These are phyloP conservation scores for Spergularia azorica DNA, from an alignment of 179 eudicot genomes.

Conservation along the genomic window DNA sequence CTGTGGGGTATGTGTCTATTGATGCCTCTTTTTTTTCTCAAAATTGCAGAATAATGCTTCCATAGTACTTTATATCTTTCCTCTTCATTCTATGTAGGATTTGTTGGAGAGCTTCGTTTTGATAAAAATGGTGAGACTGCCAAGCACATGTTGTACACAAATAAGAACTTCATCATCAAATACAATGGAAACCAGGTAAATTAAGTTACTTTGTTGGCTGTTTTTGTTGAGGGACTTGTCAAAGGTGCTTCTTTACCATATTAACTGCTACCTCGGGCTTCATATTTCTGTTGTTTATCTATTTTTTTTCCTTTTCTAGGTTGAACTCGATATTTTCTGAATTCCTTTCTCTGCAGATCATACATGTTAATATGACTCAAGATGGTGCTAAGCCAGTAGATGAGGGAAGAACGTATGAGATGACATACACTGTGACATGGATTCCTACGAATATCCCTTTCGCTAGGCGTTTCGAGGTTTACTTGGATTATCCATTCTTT, in stretches of 20 bases:
- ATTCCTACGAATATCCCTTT: conserved; percentile 60
- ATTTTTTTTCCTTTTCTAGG: background rate
- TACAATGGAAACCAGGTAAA: conserved; percentile 82
- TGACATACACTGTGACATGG: conserved; percentile 93
- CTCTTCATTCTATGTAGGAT: conserved; percentile 45
- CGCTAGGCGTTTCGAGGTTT: conserved; percentile 88
- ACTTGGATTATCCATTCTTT: conserved; percentile 89
- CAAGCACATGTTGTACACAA: conserved; percentile 74
- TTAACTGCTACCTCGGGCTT: background rate
- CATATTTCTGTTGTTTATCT: background rate
- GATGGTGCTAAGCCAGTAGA: conserved; percentile 72
- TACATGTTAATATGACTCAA: conserved; percentile 91
- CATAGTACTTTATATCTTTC: conserved; percentile 5
- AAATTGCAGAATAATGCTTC: background rate
- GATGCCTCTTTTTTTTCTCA: background rate
- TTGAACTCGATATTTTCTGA: background rate
- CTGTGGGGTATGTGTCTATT: conserved; percentile 77
- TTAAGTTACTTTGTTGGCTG: background rate
- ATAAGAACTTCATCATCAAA: conserved; percentile 65
- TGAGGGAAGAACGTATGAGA: conserved; percentile 65
- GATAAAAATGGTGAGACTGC: conserved; percentile 66
- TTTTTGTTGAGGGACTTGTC: conserved; percentile 2
- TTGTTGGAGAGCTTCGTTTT: conserved; percentile 78
- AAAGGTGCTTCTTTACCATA: background rate
- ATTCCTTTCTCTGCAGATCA: conserved; percentile 57